Percentiles rank a stretch among this genome's conserved stretches.
These are phyloP conservation scores for Ailanthus altissimus DNA, from an alignment of 345 rosid genomes.

Conservation along the genomic window DNA sequence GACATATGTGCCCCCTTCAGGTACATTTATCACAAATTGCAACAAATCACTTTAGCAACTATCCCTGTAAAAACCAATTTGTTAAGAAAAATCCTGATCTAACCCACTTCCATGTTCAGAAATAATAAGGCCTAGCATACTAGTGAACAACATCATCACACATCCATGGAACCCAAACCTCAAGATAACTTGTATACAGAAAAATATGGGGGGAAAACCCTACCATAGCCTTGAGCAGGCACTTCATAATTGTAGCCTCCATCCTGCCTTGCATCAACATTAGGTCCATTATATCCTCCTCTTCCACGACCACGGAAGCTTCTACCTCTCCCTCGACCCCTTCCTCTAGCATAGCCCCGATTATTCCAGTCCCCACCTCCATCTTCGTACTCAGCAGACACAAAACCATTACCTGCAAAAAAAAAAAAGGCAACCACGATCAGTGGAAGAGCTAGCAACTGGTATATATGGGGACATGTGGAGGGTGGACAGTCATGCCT, in stretches of 20 bases:
- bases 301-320: conserved; percentile 76
- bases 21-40: not conserved
- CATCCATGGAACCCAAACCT: not conserved
- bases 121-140: not conserved
- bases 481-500: not conserved
- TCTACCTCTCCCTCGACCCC: conserved; percentile 91
- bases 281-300: conserved; percentile 83
- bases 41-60: not conserved
- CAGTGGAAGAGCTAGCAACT: not conserved
- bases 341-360: conserved; percentile 67
- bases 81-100: not conserved
- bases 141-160: not conserved
- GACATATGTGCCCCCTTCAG: not conserved
- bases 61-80: not conserved
- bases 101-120: not conserved
- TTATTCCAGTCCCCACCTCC: conserved; percentile 73
- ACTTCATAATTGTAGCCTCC: conserved; percentile 65
- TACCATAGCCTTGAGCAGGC: conserved; percentile 48
- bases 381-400: conserved; percentile 67
- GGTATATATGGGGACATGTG: not conserved
- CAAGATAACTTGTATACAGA: not conserved
- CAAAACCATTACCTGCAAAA: conserved; percentile 68
- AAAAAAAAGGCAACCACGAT: not conserved
- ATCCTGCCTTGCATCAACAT: conserved; percentile 61
- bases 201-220: not conserved